A percentile compares a stretch with the other conserved stretches of the same genome.
phyloP scores from a whole-genome alignment of 1,284 basidiomycete genomes.

The Ganoderma boninense region DNA sequence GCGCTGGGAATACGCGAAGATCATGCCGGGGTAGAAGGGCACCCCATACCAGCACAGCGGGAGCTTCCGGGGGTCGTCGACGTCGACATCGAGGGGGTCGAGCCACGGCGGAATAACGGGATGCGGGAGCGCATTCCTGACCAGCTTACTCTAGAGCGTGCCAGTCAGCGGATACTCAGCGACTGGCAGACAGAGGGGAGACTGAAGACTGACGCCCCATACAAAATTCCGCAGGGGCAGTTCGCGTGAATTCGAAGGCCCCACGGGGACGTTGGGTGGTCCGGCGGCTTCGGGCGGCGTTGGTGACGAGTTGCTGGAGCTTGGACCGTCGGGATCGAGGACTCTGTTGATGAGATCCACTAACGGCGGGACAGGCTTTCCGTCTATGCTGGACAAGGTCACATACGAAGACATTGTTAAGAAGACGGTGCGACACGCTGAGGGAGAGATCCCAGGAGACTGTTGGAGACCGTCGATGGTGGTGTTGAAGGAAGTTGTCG shows the following conservation, averaged over 20 bases:
- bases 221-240: background rate
- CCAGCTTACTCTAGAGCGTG: background rate
- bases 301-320: background rate
- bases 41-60: conserved; percentile 3
- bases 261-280: too few species aligned
- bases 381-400: too few species aligned
- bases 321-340: too few species aligned
- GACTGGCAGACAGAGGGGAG: background rate
- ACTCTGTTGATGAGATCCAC: too few species aligned
- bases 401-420: too few species aligned
- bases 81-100: background rate
- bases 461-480: too few species aligned
- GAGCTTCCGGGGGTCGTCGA: background rate
- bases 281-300: background rate
- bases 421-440: too few species aligned
- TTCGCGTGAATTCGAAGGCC: background rate
- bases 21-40: background rate
- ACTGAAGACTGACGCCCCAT: background rate
- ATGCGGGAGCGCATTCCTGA: background rate
- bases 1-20: background rate
- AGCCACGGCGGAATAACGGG: background rate
- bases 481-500: too few species aligned
- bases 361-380: too few species aligned
- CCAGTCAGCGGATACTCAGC: background rate
- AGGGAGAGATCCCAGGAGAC: too few species aligned